Percentiles rank a stretch among this genome's conserved stretches.
Evolutionary conservation across 1,139 yeast genomes (phyloP).

Genomic region (Zygosaccharomyces pseudobailii): DNA sequence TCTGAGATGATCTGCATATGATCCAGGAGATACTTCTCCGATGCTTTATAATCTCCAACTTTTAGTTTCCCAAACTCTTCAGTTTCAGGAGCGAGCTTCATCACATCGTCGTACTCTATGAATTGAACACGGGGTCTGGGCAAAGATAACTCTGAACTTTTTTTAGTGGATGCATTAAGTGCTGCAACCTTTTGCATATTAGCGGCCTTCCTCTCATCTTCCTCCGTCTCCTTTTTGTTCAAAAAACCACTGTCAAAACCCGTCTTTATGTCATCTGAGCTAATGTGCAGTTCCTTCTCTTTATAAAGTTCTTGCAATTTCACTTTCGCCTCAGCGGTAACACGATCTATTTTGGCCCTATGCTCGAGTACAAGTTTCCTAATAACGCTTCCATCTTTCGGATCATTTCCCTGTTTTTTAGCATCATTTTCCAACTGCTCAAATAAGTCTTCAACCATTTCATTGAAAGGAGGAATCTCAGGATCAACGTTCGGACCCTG

Average conservation of each 20-base stretch:
- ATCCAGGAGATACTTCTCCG: constrained; percentile 46
- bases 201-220: constrained; percentile 16
- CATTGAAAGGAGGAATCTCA: constrained; percentile 77
- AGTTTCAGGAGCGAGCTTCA: constrained; percentile 60
- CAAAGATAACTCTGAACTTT: constrained; percentile 1
- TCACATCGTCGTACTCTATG: constrained; percentile 36
- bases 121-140: constrained; percentile 22
- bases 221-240: constrained; percentile 48
- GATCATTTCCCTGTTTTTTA: constrained; percentile 45
- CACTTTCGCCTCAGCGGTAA: constrained; percentile 53
- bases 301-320: constrained; percentile 61
- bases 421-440: constrained; percentile 62
- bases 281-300: constrained; percentile 70
- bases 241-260: constrained; percentile 86
- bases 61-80: constrained; percentile 57
- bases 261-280: constrained; percentile 89
- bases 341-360: constrained; percentile 61
- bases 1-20: constrained; percentile 73
- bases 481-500: constrained; percentile 50
- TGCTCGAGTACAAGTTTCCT: constrained; percentile 50
- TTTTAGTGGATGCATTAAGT: not conserved
- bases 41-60: constrained; percentile 43
- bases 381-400: constrained; percentile 41
- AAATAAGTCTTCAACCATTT: constrained; percentile 87
- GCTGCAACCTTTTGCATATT: constrained; percentile 18